Base-by-base conservation (phyloP, 108 stramenopile genomes). In the Craspedostauros australis region DNA sequence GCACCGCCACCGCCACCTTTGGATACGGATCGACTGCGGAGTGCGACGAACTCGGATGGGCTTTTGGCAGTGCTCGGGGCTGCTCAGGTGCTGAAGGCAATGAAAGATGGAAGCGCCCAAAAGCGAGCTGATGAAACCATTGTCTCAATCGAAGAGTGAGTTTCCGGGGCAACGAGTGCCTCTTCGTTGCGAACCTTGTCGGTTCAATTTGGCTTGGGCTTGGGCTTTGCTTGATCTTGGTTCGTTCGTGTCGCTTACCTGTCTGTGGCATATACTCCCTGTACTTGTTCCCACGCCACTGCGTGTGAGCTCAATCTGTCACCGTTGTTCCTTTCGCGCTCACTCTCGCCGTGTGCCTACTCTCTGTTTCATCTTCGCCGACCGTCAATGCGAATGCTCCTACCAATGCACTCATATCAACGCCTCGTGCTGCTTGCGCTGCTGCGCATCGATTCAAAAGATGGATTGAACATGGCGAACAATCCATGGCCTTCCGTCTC, bases 11-110 rank as follows among this genome's bases (percentile, higher is more conserved):
- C 91, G 1, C 91, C 91, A n/a, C 90, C 90, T 2, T 70, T 93
- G 20, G 91, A 93, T 57, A 93, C 91, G 20, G 91, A 93, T 66
- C 64, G 91, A 22, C 60, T 93, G 20, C 64, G 91, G 30, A 76
- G 77, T 38, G 91, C 91, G 11, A 93, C 91, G 2, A 93, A 93
- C 53, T 85, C 83, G 21, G 91, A 93, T 62, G 91, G 91, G 22
- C 56, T 91, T 5, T 68, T 94, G 52, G 78, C 85, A 34, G 87
- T 91, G 3, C 64, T 94, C 7, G 87, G 87, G 4, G 87, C 89
- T 20, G 87, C 87, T 12, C 84, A 94, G 48, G 80, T 91, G 1
- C 44, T 91, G 48, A 79, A 67, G 62, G 65, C 86, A 20, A 86
- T 91, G 80, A 79, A 88, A 65, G 86, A 86, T 61, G 85, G 85